A percentile compares a stretch with the other conserved stretches of the same genome.
Evolutionary conservation across 257 asterid species (phyloP).

Genomic region (Leptodermis oblonga): DNA sequence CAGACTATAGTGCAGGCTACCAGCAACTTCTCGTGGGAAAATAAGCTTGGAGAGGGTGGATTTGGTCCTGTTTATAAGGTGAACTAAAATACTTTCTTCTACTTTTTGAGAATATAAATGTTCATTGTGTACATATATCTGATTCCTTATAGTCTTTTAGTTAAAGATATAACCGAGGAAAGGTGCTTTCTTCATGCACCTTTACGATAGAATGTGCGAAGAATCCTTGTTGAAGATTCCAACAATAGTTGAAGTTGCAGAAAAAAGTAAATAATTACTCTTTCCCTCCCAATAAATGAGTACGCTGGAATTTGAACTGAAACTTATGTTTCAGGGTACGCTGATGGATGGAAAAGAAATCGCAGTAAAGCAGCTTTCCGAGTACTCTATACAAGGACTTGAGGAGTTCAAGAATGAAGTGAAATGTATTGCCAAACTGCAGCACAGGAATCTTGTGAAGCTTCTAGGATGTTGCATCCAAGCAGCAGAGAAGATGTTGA

Average conservation of each 20-base stretch:
- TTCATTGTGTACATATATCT: not conserved
- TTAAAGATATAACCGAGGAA: not conserved
- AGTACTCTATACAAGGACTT: constrained; percentile 44
- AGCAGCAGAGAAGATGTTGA: constrained; percentile 42
- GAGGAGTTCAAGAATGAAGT: constrained; percentile 54
- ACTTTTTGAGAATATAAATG: not conserved
- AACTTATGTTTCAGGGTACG: constrained; percentile 28
- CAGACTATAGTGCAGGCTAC: constrained; percentile 30
- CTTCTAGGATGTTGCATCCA: constrained; percentile 50
- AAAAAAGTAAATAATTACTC: not conserved
- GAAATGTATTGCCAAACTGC: constrained; percentile 39
- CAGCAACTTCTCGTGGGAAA: constrained; percentile 29
- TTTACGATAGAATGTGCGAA: not conserved
- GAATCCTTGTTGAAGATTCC: no score
- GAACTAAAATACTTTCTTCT: not conserved
- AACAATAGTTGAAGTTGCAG: not conserved
- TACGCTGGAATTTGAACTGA: not conserved
- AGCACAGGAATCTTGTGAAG: constrained; percentile 57
- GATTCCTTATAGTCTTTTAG: not conserved
- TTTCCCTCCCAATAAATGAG: not conserved
- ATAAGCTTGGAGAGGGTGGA: constrained; percentile 57
- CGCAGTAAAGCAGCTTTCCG: constrained; percentile 50
- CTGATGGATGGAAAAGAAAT: constrained; percentile 40
- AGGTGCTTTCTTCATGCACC: not conserved
- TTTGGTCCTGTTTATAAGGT: constrained; percentile 60